Percentiles rank a stretch among this genome's conserved stretches.
Conservation (phyloP, 2,329 filamentous ascomycete genomes). For the Sodiomyces alkalinus region DNA sequence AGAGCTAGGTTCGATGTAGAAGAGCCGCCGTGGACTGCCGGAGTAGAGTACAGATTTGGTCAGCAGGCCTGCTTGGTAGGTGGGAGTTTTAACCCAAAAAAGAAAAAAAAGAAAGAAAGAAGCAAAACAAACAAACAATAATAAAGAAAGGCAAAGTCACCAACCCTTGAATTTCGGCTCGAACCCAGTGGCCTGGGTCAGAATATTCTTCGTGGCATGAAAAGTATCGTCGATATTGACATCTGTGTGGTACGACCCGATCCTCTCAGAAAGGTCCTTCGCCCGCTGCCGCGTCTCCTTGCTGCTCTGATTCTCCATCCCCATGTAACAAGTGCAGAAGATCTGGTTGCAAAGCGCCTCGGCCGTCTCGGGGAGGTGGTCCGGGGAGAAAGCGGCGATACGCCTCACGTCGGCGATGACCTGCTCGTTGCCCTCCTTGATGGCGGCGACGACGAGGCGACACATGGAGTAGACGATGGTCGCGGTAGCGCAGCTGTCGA, state of each 20-base stretch:
- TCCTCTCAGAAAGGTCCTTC: slow-evolving; percentile 39
- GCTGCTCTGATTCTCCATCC: slow-evolving; percentile 50
- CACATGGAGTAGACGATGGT: slow-evolving; percentile 32
- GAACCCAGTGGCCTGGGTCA: slow-evolving; percentile 43
- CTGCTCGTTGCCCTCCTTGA: slow-evolving; percentile 23
- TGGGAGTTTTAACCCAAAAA: no score
- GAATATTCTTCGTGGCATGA: slow-evolving; percentile 41
- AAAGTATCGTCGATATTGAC: slow-evolving; percentile 59
- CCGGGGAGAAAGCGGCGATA: slow-evolving; percentile 14
- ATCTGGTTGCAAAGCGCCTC: slow-evolving; percentile 37
- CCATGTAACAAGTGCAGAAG: slow-evolving; percentile 48
- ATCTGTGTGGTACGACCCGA: slow-evolving; percentile 59
- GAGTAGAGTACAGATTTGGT: no score
- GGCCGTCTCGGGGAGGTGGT: slow-evolving; percentile 35
- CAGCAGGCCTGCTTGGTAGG: no score
- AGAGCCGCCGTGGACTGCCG: slow-evolving; percentile 50
- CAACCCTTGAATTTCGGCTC: slow-evolving; percentile 35
- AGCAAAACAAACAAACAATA: no score
- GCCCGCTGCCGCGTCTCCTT: slow-evolving; percentile 53
- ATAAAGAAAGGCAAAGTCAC: no score
- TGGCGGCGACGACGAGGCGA: slow-evolving; percentile 36
- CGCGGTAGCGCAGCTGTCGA: slow-evolving; percentile 41
- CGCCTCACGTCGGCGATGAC: slow-evolving; percentile 23
- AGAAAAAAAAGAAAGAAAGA: no score
- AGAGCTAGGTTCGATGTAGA: slow-evolving; percentile 46